Base-by-base conservation (phyloP, 192 early-diverging fungal species). In the Rhizophlyctis rosea region DNA sequence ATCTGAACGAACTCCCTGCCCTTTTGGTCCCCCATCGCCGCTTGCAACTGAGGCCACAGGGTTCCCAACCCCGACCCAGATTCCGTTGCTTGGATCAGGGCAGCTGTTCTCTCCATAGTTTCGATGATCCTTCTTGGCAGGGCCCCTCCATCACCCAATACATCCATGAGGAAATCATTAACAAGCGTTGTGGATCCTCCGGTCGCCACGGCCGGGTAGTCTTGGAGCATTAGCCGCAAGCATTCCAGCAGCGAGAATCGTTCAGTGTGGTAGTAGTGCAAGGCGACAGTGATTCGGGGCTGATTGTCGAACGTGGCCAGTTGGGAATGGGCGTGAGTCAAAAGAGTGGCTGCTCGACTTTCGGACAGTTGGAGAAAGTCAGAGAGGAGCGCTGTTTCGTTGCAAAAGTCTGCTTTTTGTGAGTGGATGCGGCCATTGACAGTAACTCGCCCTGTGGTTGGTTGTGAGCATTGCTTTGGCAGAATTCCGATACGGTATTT, bases 361-460 rank as follows among this genome's bases (percentile, higher is more conserved):
- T 95, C 93, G 73, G 89, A 85, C 47, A 94, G 77, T 25, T 86
- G 78, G 29, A 97, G 75, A 59, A 90, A 79, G 68, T 94, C 90
- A 1, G 90, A 89, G 31, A 97, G 64, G 64, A 85, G 76, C 54
- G 87, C 67, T 5, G 82, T 82, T 30, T 84, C 77, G 18, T 73
- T 57, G 58, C 77, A 78, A 64, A 92, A 93, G 16, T 87, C 81
- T n/a, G 73, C 75, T 68, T 86, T 91, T 25, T 62, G 63, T 33
- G 58, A 56, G 18, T 68, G 68, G 9, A 31, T 58, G 49, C 34
- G 24, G 2, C 72, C 72, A 25, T 50, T 59, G n/a, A 73, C 34
- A 14, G 34, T 52, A 16, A 61, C 60, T 11, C 47, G 34, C 33
- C 59, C 66, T 68, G n/a, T n/a, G n/a, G n/a, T n/a, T n/a, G n/a